These are phyloP conservation scores for Cochlearia excelsa DNA, from an alignment of 345 rosid species.

Conservation along the genomic window DNA sequence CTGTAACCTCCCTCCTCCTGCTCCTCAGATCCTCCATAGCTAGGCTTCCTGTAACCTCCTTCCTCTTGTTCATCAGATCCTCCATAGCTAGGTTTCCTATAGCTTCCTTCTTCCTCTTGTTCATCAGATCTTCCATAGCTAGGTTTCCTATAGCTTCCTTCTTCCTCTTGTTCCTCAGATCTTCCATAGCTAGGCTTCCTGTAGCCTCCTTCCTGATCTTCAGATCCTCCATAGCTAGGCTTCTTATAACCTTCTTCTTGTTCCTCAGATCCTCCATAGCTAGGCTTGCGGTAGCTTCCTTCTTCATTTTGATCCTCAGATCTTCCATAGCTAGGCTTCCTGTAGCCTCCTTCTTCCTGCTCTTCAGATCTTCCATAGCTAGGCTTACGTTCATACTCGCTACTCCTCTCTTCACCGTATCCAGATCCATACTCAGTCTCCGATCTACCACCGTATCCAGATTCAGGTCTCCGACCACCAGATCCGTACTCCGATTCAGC, in stretches of 20 bases:
- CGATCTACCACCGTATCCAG: constrained; percentile 21
- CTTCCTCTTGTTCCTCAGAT: constrained; percentile 47
- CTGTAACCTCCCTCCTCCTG: constrained; percentile 43
- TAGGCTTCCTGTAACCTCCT: constrained; percentile 37
- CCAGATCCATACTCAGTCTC: constrained; percentile 18
- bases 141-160: constrained; percentile 51
- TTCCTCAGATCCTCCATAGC: constrained; percentile 43
- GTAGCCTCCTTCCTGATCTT: constrained; percentile 59
- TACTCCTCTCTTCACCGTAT: constrained; percentile 15
- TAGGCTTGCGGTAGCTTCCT: constrained; percentile 37
- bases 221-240: constrained; percentile 45
- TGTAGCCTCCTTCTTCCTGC: constrained; percentile 38
- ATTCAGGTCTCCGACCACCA: constrained; percentile 30
- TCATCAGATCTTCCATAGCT: too few species aligned
- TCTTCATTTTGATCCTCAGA: constrained; percentile 37
- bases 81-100: constrained; percentile 36
- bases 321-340: constrained; percentile 36
- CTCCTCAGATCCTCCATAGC: constrained; percentile 42
- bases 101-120: constrained; percentile 42
- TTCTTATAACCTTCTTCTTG: constrained; percentile 43
- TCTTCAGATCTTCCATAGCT: too few species aligned
- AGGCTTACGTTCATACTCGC: constrained; percentile 32
- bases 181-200: constrained; percentile 41
- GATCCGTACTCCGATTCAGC: constrained; percentile 31
- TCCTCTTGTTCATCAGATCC: constrained; percentile 39